Base-by-base conservation (phyloP, 495 filamentous ascomycete species). In the Cercophora samala region DNA sequence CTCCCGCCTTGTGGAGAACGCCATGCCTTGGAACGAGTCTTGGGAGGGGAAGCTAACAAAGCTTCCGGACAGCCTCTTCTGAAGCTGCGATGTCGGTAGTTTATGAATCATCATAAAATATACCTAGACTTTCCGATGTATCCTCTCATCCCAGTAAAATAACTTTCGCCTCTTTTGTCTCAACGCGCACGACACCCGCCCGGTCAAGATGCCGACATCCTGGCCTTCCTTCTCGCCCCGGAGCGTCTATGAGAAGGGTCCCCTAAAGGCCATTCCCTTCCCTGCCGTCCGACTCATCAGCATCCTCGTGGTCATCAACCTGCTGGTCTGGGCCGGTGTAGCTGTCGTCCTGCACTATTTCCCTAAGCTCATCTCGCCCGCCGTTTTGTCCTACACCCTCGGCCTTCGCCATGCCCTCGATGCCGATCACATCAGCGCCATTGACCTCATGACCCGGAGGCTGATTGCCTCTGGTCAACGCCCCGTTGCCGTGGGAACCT, bases 381-480 rank as follows among this genome's bases (percentile, higher is more conserved):
- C 93, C 4, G 86, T 94, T 18, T 84, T 90, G 86, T 54, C 94
- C 17, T 97, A 96, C 76, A 93, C 93, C 0, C 83, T 99, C 5
- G 94, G 95, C 6, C 84, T 99, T 22, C 87, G 95, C 62, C 94
- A 99, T 83, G 95, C 95, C 3, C 88, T 97, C 60, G 95, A 97
- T 74, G 95, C 95, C 18, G 94, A 99, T 77, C 95, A 99, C 79
- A 97, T 99, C 77, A 89, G 90, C 60, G 94, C 93, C 62, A 98
- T 98, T 70, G 95, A 98, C 79, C 83, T 98, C 17, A 97, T 95
- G 90, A 98, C 94, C 5, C 85, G 95, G 25, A 86, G 93, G 13
- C 84, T 98, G n/a, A 85, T 97, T 56, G 94, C 94, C 22, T 85
- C 90, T 0, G 93, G 93, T 18, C 91, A 93, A 74, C 86, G 86